Evolutionary conservation across 2,329 filamentous ascomycete species (phyloP).

Genomic region (Elsinoe australis): DNA sequence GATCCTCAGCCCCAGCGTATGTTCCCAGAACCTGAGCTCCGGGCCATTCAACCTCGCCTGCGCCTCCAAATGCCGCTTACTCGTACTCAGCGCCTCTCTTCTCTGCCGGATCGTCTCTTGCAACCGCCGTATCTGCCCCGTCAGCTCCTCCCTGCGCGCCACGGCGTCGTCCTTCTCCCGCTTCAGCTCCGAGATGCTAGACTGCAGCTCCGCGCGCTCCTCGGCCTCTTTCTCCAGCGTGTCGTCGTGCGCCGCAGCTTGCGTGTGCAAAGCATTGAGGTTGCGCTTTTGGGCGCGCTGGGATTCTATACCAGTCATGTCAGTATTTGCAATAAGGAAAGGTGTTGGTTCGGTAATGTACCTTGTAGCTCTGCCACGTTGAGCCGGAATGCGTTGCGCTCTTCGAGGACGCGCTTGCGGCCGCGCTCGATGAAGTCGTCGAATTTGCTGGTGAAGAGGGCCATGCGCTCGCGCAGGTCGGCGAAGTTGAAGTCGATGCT

Average conservation of each 20-base stretch:
- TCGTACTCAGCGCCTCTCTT: constrained; percentile 62
- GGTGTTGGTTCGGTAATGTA: no score
- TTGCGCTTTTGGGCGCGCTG: constrained; percentile 82
- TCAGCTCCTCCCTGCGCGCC: constrained; percentile 48
- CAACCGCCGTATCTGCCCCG: constrained; percentile 53
- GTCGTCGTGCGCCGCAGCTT: constrained; percentile 62
- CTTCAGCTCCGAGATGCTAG: constrained; percentile 50
- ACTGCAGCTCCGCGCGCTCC: constrained; percentile 60
- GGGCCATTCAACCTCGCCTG: constrained; percentile 86
- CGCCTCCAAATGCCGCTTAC: constrained; percentile 67
- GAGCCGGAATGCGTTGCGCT: constrained; percentile 88
- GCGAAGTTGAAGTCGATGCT: constrained; percentile 94
- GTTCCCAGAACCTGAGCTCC: constrained; percentile 93
- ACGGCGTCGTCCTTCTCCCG: constrained; percentile 49
- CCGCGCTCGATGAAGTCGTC: constrained; percentile 91
- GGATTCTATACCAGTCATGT: constrained; percentile 60
- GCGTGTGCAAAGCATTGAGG: constrained; percentile 72
- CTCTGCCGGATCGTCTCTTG: constrained; percentile 63
- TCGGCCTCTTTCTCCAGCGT: constrained; percentile 68
- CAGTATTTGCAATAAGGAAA: constrained; percentile 16
- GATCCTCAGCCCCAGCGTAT: constrained; percentile 78
- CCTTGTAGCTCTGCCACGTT: constrained; percentile 85
- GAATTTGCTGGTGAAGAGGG: constrained; percentile 80
- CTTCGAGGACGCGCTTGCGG: constrained; percentile 79
- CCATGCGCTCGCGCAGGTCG: constrained; percentile 89